A percentile compares a stretch with the other conserved stretches of the same genome.
phyloP scores from a whole-genome alignment of 768 basidiomycete species.

The Boletus fagicola region DNA sequence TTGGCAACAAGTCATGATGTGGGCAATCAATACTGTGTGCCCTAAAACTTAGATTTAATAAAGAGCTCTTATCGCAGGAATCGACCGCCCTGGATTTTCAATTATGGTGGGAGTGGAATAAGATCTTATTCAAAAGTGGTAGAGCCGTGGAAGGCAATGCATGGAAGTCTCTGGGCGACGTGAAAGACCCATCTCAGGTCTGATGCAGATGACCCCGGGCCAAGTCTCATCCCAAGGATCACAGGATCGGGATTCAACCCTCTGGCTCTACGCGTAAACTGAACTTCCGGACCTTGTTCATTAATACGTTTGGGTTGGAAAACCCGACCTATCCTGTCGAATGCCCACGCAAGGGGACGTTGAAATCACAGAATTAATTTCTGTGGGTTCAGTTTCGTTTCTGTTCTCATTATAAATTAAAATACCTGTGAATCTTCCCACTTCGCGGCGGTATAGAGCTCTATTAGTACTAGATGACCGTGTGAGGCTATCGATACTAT shows the following conservation, averaged over 20 bases:
- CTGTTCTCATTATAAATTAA: not conserved
- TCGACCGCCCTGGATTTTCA: conserved; percentile 7
- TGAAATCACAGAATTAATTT: not conserved
- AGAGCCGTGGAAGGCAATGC: not conserved
- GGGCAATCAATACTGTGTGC: conserved; percentile 4
- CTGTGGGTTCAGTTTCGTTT: not conserved
- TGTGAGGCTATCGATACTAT: not conserved
- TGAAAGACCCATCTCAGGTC: not conserved
- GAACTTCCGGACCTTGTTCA: not conserved
- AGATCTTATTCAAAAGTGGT: not conserved
- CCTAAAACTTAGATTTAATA: conserved; percentile 15
- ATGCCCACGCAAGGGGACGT: not conserved
- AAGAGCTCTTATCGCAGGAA: conserved; percentile 9
- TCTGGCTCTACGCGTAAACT: not conserved
- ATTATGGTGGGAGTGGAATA: not conserved
- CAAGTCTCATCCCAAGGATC: not conserved
- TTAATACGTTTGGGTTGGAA: not conserved
- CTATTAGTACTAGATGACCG: not conserved
- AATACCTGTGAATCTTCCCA: not conserved
- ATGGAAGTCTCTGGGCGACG: not conserved
- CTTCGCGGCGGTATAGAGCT: not conserved
- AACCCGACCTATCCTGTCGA: not conserved
- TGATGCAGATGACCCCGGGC: not conserved
- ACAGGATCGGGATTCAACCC: not conserved
- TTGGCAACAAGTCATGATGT: not conserved